Evolutionary conservation across 495 filamentous ascomycete genomes (phyloP).

Genomic region (Parachaetomium inaequale): DNA sequence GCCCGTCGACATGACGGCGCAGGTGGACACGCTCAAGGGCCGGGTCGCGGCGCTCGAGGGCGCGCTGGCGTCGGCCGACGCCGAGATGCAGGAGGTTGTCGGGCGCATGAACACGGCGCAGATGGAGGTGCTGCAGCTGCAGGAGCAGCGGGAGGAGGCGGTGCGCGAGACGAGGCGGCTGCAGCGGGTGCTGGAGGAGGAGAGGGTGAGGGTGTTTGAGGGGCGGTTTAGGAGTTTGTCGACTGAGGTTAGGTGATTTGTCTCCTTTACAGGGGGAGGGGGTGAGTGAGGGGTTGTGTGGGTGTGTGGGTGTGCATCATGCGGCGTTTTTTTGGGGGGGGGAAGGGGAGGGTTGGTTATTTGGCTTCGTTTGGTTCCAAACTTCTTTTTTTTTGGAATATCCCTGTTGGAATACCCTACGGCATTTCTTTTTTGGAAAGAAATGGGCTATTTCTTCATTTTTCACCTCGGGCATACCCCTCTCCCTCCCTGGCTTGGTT

Average conservation of each 20-base stretch:
- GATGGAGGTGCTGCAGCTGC: constrained; percentile 87
- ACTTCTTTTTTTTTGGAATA: not conserved
- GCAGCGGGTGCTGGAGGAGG: constrained; percentile 52
- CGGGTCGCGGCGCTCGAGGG: constrained; percentile 67
- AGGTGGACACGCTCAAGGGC: constrained; percentile 70
- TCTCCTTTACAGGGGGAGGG: not conserved
- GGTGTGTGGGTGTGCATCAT: not conserved
- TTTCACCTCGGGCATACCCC: not conserved
- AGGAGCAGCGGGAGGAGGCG: constrained; percentile 87
- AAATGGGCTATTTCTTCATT: too few relatives aligned
- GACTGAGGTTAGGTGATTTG: not conserved
- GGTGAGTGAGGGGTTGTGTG: not conserved
- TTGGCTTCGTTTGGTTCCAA: not conserved
- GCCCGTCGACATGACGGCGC: constrained; percentile 52
- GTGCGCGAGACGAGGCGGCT: constrained; percentile 76
- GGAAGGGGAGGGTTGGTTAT: not conserved
- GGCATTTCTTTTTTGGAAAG: not conserved
- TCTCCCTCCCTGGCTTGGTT: too few relatives aligned
- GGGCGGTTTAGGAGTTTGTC: constrained; percentile 35
- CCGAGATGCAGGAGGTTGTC: constrained; percentile 93
- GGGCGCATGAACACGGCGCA: constrained; percentile 88
- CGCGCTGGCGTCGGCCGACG: constrained; percentile 75
- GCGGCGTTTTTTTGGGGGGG: not conserved
- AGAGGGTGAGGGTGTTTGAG: constrained; percentile 46
- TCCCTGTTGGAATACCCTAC: not conserved